Base-by-base conservation (phyloP, 768 basidiomycete genomes). In the Leccinum longicurvipes region DNA sequence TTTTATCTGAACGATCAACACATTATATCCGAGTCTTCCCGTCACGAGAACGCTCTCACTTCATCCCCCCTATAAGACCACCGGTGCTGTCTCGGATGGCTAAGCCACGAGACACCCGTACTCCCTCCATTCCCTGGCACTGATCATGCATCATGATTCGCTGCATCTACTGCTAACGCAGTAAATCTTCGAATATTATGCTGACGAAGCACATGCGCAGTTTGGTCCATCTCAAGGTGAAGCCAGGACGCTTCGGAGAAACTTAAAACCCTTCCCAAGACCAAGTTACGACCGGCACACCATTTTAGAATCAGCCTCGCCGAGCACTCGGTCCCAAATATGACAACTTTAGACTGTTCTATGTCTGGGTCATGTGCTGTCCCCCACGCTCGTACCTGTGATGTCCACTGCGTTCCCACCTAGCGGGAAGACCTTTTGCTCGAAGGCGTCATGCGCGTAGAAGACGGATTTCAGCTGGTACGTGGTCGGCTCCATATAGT, bases 391-490 rank as follows among this genome's bases (percentile, higher is more conserved):
- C 24, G 28, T 2, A 51, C 14, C 19, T 27, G 46, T 51, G 32
- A 15, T 6, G 48, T 23, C 17, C n/a, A 27, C 3, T n/a, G n/a
- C n/a, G n/a, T 31, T 61, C 39, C 42, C 50, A 51, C 45, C 47
- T 25, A 12, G 47, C 11, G 39, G 47, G 7, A 42, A 34, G 39
- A 24, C 12, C 9, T 27, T 23, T 51, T 34, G 24, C 14, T 31
- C 31, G 19, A 56, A 34, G 28, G n/a, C 36, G 36, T 19, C 50
- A 87, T 89, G 87, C 80, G 79, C 44, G 70, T 81, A 29, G 84
- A 87, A 66, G 77, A 87, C 47, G 87, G 87, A 31, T 87, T 87
- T 61, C 85, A 87, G 59, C 75, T 73, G 59, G 86, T 83, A 56
- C 36, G 71, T 63, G 25, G 56, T 47, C 53, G 6, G 36, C 15